A percentile compares a stretch with the other conserved stretches of the same genome.
Evolutionary conservation across 2,329 filamentous ascomycete genomes (phyloP).

Genomic region (Aspergillus cejpii): DNA sequence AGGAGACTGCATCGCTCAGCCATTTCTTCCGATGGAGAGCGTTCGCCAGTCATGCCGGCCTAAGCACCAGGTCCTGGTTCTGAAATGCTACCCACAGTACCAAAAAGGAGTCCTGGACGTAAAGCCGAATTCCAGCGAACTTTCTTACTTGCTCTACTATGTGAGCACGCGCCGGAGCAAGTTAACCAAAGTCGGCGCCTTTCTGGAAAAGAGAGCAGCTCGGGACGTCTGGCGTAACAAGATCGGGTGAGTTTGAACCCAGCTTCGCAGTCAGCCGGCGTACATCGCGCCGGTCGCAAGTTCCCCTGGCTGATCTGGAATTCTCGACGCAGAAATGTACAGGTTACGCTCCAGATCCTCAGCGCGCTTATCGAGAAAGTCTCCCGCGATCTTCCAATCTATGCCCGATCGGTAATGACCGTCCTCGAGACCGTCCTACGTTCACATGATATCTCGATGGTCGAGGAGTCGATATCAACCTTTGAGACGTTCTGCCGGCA

Average conservation of each 20-base stretch:
- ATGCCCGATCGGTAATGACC: conserved; percentile 75
- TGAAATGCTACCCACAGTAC: conserved; percentile 93
- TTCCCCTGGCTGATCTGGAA: conserved; percentile 6
- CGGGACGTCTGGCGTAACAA: conserved; percentile 84
- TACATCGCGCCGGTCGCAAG: conserved; percentile 10
- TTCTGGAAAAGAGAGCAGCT: conserved; percentile 88
- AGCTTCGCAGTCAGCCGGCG: not conserved
- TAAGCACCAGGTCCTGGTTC: conserved; percentile 91
- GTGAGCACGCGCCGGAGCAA: conserved; percentile 90
- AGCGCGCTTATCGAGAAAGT: conserved; percentile 88
- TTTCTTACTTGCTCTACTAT: conserved; percentile 96
- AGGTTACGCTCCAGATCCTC: conserved; percentile 90
- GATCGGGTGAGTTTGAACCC: conserved; percentile 61
- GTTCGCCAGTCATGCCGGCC: conserved; percentile 64
- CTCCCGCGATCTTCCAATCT: conserved; percentile 81
- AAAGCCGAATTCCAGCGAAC: conserved; percentile 91
- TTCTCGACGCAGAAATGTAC: conserved; percentile 62
- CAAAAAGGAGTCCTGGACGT: conserved; percentile 88
- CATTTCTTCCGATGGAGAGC: conserved; percentile 44
- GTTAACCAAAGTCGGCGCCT: conserved; percentile 90
- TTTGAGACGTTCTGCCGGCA: conserved; percentile 85
- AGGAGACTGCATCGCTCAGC: conserved; percentile 1
- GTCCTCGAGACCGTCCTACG: conserved; percentile 76
- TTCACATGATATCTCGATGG: conserved; percentile 83
- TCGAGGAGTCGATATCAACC: conserved; percentile 79